Evolutionary conservation across 257 asterid species (phyloP).

Genomic region (Striga asiatica): DNA sequence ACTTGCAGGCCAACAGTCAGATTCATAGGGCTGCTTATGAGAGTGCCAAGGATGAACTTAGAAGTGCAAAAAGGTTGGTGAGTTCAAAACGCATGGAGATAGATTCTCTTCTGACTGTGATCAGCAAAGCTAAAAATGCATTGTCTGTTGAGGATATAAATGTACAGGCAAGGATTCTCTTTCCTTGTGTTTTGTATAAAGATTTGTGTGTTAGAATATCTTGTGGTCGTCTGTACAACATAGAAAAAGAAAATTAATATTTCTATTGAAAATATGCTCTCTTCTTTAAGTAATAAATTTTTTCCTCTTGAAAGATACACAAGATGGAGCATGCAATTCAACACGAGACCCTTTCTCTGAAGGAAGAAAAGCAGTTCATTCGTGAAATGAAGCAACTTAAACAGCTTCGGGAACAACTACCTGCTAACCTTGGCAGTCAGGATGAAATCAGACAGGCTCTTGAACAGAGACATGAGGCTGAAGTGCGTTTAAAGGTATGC

Average conservation of each 20-base stretch:
- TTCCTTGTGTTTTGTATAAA: not conserved
- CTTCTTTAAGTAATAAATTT: too few species aligned
- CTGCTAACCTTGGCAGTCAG: not conserved
- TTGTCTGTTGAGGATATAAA: constrained; percentile 66
- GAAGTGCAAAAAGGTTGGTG: constrained; percentile 51
- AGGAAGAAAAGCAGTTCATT: constrained; percentile 74
- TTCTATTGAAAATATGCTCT: too few species aligned
- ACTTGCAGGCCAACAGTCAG: constrained; percentile 53
- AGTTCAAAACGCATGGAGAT: constrained; percentile 71
- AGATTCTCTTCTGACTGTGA: constrained; percentile 59
- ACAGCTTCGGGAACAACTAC: not conserved
- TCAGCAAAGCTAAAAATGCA: constrained; percentile 88
- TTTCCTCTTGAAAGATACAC: constrained; percentile 27
- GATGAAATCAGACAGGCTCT: constrained; percentile 54
- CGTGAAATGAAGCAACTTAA: constrained; percentile 69
- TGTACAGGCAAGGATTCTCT: constrained; percentile 39
- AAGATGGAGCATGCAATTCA: constrained; percentile 64
- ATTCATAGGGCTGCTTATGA: constrained; percentile 54
- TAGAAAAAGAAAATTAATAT: too few species aligned
- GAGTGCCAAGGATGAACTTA: constrained; percentile 48
- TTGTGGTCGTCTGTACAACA: too few species aligned
- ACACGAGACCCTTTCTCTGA: constrained; percentile 78
- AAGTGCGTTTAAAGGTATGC: constrained; percentile 57
- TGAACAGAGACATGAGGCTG: constrained; percentile 61
- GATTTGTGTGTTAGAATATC: not conserved